A percentile compares a stretch with the other conserved stretches of the same genome.
Conservation (phyloP, 345 rosid genomes). For the Adansonia digitata region DNA sequence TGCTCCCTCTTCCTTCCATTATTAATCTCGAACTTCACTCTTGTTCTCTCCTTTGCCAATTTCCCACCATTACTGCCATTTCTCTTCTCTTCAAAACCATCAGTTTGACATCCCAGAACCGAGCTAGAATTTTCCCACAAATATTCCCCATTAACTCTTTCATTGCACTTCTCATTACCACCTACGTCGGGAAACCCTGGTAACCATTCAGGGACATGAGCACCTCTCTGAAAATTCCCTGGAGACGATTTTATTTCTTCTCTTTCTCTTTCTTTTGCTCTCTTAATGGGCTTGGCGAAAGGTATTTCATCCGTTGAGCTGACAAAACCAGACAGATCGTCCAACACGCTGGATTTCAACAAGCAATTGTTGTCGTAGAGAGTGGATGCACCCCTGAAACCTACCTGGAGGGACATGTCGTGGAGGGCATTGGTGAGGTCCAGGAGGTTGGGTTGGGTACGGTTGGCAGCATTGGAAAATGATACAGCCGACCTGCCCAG, state of each 20-base stretch:
- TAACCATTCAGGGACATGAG: constrained; percentile 12
- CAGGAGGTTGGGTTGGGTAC: constrained; percentile 7
- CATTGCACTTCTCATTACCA: neutral
- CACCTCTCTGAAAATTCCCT: neutral
- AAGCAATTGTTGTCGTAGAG: neutral
- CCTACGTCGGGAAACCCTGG: constrained; percentile 4
- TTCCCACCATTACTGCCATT: neutral
- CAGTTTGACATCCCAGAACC: neutral
- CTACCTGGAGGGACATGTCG: neutral
- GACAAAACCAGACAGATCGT: constrained; percentile 6
- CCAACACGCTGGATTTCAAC: constrained; percentile 8
- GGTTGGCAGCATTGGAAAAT: constrained; percentile 1
- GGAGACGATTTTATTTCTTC: neutral
- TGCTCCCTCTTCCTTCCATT: neutral
- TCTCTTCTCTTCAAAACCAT: neutral
- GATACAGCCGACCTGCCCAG: constrained; percentile 11
- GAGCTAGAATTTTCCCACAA: constrained; percentile 8
- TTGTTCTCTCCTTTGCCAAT: neutral
- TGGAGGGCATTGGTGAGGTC: constrained; percentile 15
- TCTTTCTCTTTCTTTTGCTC: neutral
- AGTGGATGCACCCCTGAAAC: constrained; percentile 9
- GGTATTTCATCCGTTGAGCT: constrained; percentile 17
- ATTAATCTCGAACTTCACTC: neutral
- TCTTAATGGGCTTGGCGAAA: constrained; percentile 9
- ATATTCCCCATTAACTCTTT: neutral